These are phyloP conservation scores for Sporobolomyces pararoseus DNA, from an alignment of 768 basidiomycete species.

Conservation along the genomic window DNA sequence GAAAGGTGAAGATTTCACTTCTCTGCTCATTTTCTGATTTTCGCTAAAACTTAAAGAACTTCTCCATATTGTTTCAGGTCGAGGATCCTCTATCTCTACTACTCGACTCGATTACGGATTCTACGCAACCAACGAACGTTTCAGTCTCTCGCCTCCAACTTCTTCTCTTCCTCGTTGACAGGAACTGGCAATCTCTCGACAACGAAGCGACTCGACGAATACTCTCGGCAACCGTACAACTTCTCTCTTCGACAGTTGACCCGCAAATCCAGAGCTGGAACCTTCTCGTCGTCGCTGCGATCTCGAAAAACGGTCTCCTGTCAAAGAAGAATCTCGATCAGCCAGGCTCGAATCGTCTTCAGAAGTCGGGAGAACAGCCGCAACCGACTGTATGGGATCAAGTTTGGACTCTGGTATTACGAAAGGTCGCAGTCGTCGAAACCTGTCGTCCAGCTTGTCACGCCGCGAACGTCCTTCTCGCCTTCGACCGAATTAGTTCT, in stretches of 20 bases:
- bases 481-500: constrained; percentile 57
- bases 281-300: constrained; percentile 64
- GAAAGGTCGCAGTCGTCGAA: constrained; percentile 63
- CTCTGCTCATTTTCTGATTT: background rate
- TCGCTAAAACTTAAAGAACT: background rate
- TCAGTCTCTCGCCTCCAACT: constrained; percentile 62
- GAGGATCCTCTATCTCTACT: constrained; percentile 31
- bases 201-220: constrained; percentile 59
- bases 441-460: constrained; percentile 31
- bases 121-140: background rate
- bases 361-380: no score
- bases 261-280: constrained; percentile 72
- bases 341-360: no score
- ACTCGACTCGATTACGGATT: constrained; percentile 25
- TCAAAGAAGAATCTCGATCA: constrained; percentile 11
- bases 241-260: constrained; percentile 63
- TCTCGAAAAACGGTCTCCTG: constrained; percentile 57
- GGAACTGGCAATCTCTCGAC: constrained; percentile 68
- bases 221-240: constrained; percentile 58
- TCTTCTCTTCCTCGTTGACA: constrained; percentile 76
- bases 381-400: constrained; percentile 60
- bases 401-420: constrained; percentile 77
- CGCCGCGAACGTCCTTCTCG: constrained; percentile 35
- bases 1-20: constrained; percentile 29
- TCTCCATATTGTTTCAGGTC: constrained; percentile 8